Conservation (phyloP, 768 basidiomycete species). For the Pholiota microspora region DNA sequence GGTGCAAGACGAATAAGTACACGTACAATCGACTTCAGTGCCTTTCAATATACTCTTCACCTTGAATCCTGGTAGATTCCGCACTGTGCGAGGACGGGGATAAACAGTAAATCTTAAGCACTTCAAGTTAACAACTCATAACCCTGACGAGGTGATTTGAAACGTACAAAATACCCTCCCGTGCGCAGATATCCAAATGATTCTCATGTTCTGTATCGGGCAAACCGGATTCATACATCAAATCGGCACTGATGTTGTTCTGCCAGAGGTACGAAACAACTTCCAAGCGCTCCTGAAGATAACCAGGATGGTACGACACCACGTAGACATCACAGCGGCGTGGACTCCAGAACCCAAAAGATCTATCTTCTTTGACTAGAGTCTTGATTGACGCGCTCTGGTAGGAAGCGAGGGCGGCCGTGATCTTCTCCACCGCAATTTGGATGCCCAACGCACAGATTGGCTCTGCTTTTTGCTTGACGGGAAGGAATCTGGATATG, state of each 20-base stretch:
- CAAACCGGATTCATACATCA: conserved; percentile 82
- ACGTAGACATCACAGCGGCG: conserved; percentile 86
- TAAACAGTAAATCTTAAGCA: conserved; percentile 40
- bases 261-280: conserved; percentile 77
- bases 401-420: conserved; percentile 62
- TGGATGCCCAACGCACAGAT: conserved; percentile 74
- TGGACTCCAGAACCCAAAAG: conserved; percentile 90
- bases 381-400: conserved; percentile 68
- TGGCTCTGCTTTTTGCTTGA: conserved; percentile 50
- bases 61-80: conserved; percentile 71
- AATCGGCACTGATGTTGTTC: conserved; percentile 79
- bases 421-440: conserved; percentile 78
- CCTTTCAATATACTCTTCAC: conserved; percentile 81
- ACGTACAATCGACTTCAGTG: conserved; percentile 70
- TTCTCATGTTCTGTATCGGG: conserved; percentile 62
- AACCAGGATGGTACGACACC: conserved; percentile 73
- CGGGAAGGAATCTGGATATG: conserved; percentile 56
- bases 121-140: background rate
- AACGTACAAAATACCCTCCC: conserved; percentile 81
- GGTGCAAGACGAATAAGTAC: background rate
- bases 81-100: conserved; percentile 48
- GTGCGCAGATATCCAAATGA: conserved; percentile 62
- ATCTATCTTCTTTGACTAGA: conserved; percentile 73
- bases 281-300: conserved; percentile 75
- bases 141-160: background rate